Evolutionary conservation across 495 filamentous ascomycete genomes (phyloP).

Genomic region (Pseudomonodictys pantanalensis): DNA sequence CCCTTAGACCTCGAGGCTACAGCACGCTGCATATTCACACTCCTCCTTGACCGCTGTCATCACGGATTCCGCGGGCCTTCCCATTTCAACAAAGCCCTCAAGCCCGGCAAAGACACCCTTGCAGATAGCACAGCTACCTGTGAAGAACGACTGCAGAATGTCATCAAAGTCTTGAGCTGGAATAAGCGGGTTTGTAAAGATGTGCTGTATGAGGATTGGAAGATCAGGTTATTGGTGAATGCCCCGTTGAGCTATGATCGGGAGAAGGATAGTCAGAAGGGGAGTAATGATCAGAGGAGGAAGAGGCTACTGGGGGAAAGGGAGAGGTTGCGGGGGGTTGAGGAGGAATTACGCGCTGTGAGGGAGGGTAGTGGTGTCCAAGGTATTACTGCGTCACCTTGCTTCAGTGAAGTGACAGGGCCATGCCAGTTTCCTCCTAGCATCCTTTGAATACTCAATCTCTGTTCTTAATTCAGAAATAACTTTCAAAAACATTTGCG

Average conservation of each 20-base stretch:
- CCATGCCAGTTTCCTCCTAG: no score
- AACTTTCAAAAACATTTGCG: no score
- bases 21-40: not conserved
- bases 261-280: constrained; percentile 15
- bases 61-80: constrained; percentile 12
- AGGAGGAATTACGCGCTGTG: constrained; percentile 11
- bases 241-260: constrained; percentile 5
- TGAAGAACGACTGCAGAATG: constrained; percentile 1
- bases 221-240: constrained; percentile 11
- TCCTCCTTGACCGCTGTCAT: constrained; percentile 7
- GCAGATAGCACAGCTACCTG: constrained; percentile 3
- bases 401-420: no score
- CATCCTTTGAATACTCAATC: no score
- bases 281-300: constrained; percentile 16
- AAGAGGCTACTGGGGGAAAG: not conserved
- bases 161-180: not conserved
- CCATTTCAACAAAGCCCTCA: constrained; percentile 8
- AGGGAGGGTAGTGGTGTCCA: no score
- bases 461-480: no score
- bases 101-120: not conserved
- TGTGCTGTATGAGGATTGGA: constrained; percentile 14
- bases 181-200: constrained; percentile 18
- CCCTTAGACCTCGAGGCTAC: constrained; percentile 12
- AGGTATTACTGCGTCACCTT: no score
- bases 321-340: constrained; percentile 6